A percentile compares a stretch with the other conserved stretches of the same genome.
Conservation (phyloP, 495 filamentous ascomycete species). For the Podospora australis region DNA sequence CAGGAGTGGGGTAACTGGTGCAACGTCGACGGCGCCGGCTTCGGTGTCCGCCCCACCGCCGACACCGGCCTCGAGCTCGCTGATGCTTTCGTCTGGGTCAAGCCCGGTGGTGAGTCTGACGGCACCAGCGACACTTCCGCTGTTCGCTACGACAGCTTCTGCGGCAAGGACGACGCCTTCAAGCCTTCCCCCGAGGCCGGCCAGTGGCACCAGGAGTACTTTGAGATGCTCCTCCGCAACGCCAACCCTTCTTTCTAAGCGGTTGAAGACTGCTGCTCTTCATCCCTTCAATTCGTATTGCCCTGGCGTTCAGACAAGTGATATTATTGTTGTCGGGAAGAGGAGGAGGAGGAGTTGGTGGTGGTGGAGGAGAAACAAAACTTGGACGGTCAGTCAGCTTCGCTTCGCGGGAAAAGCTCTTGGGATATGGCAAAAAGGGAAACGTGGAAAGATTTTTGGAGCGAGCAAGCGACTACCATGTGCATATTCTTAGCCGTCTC, state of each 20-base stretch:
- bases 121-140: conserved; percentile 61
- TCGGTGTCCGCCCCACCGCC: conserved; percentile 62
- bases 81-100: conserved; percentile 79
- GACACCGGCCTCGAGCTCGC: conserved; percentile 55
- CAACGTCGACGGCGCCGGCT: conserved; percentile 68
- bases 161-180: conserved; percentile 53
- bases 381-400: neutral
- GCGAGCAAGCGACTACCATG: too few species aligned
- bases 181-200: conserved; percentile 73
- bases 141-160: conserved; percentile 63
- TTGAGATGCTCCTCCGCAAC: conserved; percentile 62
- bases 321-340: neutral
- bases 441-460: too few species aligned
- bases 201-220: conserved; percentile 74
- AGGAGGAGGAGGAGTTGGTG: too few species aligned
- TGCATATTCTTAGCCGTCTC: too few species aligned
- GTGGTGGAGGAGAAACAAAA: neutral
- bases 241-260: conserved; percentile 53
- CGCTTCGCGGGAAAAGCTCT: too few species aligned
- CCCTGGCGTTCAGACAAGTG: too few species aligned
- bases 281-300: too few species aligned
- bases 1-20: conserved; percentile 77
- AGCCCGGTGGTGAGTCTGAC: conserved; percentile 77
- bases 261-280: neutral
- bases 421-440: too few species aligned